Conservation (phyloP, 768 basidiomycete genomes). For the Amanita subjunquillea region DNA sequence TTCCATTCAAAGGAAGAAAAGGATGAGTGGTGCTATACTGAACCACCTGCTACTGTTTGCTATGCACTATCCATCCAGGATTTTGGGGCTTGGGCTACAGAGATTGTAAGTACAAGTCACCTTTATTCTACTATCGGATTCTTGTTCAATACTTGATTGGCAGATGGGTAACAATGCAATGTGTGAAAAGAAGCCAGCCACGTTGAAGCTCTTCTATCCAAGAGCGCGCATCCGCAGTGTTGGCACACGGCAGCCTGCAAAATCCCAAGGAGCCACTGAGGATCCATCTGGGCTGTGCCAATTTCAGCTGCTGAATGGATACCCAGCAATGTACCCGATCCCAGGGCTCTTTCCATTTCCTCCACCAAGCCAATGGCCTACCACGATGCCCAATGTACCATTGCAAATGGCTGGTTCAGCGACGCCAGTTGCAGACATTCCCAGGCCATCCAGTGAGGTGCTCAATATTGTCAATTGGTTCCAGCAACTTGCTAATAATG, state of each 20-base stretch:
- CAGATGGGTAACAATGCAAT: background rate
- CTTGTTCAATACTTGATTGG: no score
- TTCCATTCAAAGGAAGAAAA: background rate
- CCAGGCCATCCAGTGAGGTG: background rate
- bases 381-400: background rate
- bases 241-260: background rate
- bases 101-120: no score
- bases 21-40: slow-evolving; percentile 1
- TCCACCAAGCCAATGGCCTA: background rate
- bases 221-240: background rate
- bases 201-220: background rate
- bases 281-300: background rate
- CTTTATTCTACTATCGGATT: no score
- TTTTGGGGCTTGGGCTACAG: background rate
- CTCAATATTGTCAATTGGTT: slow-evolving; percentile 2
- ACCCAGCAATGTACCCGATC: background rate
- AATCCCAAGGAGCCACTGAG: background rate
- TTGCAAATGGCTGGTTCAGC: background rate
- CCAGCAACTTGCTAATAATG: background rate
- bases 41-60: background rate
- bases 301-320: background rate
- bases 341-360: background rate
- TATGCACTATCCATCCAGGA: background rate
- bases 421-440: background rate
- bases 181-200: background rate